phyloP scores from a whole-genome alignment of 1,139 yeast genomes.

The Suhomyces bribrorum region DNA sequence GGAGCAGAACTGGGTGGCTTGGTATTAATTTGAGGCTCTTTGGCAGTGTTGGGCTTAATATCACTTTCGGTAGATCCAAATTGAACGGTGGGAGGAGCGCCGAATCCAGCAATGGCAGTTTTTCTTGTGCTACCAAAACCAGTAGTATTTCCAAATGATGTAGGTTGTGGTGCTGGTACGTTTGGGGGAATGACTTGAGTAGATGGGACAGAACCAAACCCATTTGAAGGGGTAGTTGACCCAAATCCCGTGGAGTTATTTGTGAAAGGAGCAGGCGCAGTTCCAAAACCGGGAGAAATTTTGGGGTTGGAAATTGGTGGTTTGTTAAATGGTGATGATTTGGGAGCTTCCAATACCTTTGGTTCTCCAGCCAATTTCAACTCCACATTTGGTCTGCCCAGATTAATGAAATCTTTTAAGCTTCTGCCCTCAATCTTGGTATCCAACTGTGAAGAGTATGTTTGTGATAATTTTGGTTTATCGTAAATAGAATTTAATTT shows the following conservation, averaged over 20 bases:
- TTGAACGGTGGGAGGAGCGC: neutral
- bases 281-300: neutral
- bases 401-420: conserved; percentile 37
- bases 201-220: too few species aligned
- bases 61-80: neutral
- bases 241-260: neutral
- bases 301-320: too few species aligned
- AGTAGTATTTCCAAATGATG: too few species aligned
- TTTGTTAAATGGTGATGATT: neutral
- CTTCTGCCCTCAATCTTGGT: conserved; percentile 39
- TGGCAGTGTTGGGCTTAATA: neutral
- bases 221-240: neutral
- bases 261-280: neutral
- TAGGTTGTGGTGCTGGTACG: neutral
- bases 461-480: conserved; percentile 56
- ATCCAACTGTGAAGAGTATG: conserved; percentile 57
- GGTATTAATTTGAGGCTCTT: too few species aligned
- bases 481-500: conserved; percentile 44
- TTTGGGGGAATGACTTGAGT: too few species aligned
- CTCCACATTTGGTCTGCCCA: conserved; percentile 36
- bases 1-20: too few species aligned
- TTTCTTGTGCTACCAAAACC: too few species aligned
- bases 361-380: conserved; percentile 15
- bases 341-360: neutral
- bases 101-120: neutral